Evolutionary conservation across 108 stramenopile genomes (phyloP).

Genomic region (Skeletonema marinoi): DNA sequence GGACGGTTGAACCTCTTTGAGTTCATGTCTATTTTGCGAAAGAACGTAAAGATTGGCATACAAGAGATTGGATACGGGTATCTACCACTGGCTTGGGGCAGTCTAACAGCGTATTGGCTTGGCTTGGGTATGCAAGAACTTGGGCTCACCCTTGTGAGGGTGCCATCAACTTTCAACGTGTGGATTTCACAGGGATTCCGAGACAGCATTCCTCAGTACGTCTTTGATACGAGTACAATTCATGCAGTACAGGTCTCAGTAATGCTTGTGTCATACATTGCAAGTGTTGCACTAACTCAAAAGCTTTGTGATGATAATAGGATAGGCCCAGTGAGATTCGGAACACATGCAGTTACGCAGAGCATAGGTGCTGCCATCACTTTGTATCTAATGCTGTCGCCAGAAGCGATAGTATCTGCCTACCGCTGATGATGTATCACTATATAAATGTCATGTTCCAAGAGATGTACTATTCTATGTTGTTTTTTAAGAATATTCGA

Average conservation of each 20-base stretch:
- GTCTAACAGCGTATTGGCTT: constrained; percentile 51
- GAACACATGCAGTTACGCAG: constrained; percentile 29
- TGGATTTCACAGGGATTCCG: constrained; percentile 1
- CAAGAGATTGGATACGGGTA: constrained; percentile 39
- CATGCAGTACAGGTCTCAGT: constrained; percentile 22
- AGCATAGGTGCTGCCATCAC: constrained; percentile 20
- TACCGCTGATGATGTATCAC: neutral
- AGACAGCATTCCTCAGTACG: constrained; percentile 23
- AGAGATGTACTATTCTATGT: neutral
- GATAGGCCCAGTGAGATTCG: constrained; percentile 38
- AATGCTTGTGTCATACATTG: constrained; percentile 15
- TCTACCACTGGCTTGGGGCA: constrained; percentile 46
- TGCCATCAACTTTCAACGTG: constrained; percentile 36
- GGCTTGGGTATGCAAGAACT: constrained; percentile 48
- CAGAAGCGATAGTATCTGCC: constrained; percentile 15
- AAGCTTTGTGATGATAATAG: constrained; percentile 52
- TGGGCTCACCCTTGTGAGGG: constrained; percentile 31
- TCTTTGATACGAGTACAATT: constrained; percentile 5
- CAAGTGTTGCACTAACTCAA: constrained; percentile 36
- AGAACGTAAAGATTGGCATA: constrained; percentile 43
- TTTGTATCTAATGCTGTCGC: constrained; percentile 51
- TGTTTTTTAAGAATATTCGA: too few relatives aligned
- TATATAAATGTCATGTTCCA: neutral
- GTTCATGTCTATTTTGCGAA: constrained; percentile 47
- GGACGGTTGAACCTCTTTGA: constrained; percentile 45